phyloP scores from a whole-genome alignment of 176 grass and related monocot species.

The Oryza punctata region DNA sequence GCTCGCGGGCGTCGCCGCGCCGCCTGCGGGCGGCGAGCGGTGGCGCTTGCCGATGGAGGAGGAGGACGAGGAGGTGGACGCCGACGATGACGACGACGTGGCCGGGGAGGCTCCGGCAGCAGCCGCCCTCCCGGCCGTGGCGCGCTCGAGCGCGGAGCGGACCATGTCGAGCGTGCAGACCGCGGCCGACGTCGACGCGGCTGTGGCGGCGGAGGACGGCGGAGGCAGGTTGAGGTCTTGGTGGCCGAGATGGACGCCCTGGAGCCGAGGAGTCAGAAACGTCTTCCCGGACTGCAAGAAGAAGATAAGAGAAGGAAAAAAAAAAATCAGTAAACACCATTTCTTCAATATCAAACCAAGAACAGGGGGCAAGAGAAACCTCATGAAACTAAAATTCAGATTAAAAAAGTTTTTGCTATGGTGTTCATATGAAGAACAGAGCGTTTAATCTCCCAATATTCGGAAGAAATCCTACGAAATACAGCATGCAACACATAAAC shows the following conservation, averaged over 20 bases:
- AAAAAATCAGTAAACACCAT: neutral
- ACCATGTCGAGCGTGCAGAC: slow-evolving; percentile 66
- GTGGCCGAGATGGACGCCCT: neutral
- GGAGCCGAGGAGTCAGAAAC: slow-evolving; percentile 44
- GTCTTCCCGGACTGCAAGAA: slow-evolving; percentile 55
- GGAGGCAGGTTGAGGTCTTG: slow-evolving; percentile 57
- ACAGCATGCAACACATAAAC: neutral
- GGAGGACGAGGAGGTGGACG: slow-evolving; percentile 44
- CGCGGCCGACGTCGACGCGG: neutral
- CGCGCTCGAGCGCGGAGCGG: slow-evolving; percentile 53
- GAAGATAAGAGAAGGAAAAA: neutral
- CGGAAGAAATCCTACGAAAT: neutral
- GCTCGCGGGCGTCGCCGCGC: neutral
- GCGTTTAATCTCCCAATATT: neutral
- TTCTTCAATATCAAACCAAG: neutral
- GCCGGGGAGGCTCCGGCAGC: neutral
- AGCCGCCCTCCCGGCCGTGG: neutral
- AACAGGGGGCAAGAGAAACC: neutral
- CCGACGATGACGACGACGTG: slow-evolving; percentile 4
- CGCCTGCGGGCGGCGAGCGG: slow-evolving; percentile 16
- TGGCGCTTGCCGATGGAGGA: slow-evolving; percentile 50
- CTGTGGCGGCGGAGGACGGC: neutral
- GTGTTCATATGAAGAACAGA: neutral
- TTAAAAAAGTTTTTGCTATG: neutral
- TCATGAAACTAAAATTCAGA: neutral